Evolutionary conservation across 2,329 filamentous ascomycete species (phyloP).

Genomic region (Mollisiaceae sp.): DNA sequence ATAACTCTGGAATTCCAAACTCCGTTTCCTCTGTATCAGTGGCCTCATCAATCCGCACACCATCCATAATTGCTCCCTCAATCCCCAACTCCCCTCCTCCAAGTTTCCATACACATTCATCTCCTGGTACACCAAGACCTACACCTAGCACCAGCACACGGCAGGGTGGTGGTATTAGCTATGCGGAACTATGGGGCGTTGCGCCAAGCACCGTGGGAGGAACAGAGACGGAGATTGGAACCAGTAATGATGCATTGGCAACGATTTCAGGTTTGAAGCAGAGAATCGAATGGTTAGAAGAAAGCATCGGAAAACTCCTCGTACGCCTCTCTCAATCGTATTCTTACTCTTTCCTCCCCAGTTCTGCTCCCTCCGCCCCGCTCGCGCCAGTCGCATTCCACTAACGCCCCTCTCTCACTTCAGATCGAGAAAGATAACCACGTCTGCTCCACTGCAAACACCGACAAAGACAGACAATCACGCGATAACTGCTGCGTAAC

Average conservation of each 20-base stretch:
- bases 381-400: no score
- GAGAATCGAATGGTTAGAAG: slow-evolving; percentile 39
- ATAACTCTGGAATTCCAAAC: slow-evolving; percentile 36
- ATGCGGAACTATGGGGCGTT: slow-evolving; percentile 37
- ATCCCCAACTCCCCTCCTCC: slow-evolving; percentile 36
- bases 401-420: no score
- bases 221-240: slow-evolving; percentile 20
- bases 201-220: slow-evolving; percentile 32
- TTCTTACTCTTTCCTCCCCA: neutral
- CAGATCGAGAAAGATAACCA: slow-evolving; percentile 18
- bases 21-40: slow-evolving; percentile 26
- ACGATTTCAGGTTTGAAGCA: slow-evolving; percentile 34
- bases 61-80: slow-evolving; percentile 29
- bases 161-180: neutral
- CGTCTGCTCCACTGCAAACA: neutral
- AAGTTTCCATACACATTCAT: slow-evolving; percentile 35
- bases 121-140: slow-evolving; percentile 31
- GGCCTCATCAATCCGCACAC: slow-evolving; percentile 28
- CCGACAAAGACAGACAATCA: neutral
- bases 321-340: slow-evolving; percentile 15
- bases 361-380: no score
- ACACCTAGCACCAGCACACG: slow-evolving; percentile 27
- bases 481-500: slow-evolving; percentile 37
- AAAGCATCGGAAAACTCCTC: slow-evolving; percentile 36
- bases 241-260: slow-evolving; percentile 34